phyloP scores from a whole-genome alignment of 2,329 filamentous ascomycete genomes.

The Pestalotiopsis sp. region DNA sequence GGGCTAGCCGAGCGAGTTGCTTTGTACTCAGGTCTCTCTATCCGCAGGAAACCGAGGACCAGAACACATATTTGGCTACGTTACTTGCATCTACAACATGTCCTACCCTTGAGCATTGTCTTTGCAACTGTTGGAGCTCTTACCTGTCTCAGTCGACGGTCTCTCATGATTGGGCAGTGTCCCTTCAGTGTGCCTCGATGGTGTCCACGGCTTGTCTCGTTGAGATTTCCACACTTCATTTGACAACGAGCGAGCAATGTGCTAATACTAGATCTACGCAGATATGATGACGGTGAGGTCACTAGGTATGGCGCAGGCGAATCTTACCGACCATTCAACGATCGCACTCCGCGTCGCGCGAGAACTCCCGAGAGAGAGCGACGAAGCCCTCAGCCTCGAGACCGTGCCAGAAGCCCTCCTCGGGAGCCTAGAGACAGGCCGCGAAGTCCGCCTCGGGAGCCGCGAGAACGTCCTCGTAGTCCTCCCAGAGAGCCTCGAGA shows the following conservation, averaged over 20 bases:
- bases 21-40: too few species aligned
- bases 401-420: slow-evolving; percentile 21
- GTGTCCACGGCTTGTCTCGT: too few species aligned
- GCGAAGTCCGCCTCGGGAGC: slow-evolving; percentile 21
- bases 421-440: slow-evolving; percentile 34
- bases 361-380: slow-evolving; percentile 35
- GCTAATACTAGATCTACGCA: slow-evolving; percentile 24
- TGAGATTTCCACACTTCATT: background rate
- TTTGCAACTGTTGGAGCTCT: too few species aligned
- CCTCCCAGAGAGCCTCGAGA: slow-evolving; percentile 23
- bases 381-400: slow-evolving; percentile 35
- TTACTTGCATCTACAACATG: too few species aligned
- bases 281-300: slow-evolving; percentile 65
- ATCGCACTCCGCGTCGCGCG: slow-evolving; percentile 42
- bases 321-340: slow-evolving; percentile 62
- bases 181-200: background rate
- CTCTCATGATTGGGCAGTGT: background rate
- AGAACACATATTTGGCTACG: too few species aligned
- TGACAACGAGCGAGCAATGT: background rate
- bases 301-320: slow-evolving; percentile 64
- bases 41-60: too few species aligned
- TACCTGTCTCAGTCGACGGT: background rate
- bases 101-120: too few species aligned
- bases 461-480: slow-evolving; percentile 34
- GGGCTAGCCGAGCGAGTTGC: background rate